Base-by-base conservation (phyloP, 352 stramenopile species). In the Phytopythium chamaehyphon region DNA sequence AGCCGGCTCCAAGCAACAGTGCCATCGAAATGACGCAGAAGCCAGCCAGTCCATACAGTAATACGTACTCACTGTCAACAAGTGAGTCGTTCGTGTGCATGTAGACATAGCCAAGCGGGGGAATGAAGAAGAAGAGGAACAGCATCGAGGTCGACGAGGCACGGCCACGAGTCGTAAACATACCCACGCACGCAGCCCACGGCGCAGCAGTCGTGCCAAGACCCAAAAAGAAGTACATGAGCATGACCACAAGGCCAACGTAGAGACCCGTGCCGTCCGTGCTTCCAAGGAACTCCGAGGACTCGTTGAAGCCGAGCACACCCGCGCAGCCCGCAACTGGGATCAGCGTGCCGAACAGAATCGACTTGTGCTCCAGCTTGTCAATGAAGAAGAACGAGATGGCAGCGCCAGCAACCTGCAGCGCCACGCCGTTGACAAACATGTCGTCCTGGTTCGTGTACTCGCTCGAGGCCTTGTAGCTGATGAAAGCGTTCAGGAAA, bases 381-480 rank as follows among this genome's bases (percentile, higher is more conserved):
- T 91, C 80, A 31, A 91, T 88, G 62, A 88, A 81, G 62, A 91
- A 91, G 57, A 91, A 84, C 49, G 75, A 72, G 15, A 91, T 60
- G 3, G 79, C 49, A 5, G 76, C 68, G 43, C 80, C 80, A 2
- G 62, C 56, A n/a, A 83, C 47, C 54, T 91, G 71, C 28, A 91
- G 54, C 18, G 67, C 54, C 51, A 86, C 67, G 11, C 54, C 69
- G 58, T 81, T 85, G 35, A 86, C 71, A 33, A 83, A 86, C 37
- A 83, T 65, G 18, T 71, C 47, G 23, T 71, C 59, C 47, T 76
- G 59, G 22, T 84, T 62, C 6, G 65, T 73, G 62, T 74, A 74
- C 47, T 78, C 57, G 31, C 53, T 69, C 4, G 58, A 64, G 22
- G 62, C 66, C 57, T 80, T 83, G 60, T 73, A 71, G 42, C 61